Percentiles rank a stretch among this genome's conserved stretches.
phyloP scores from a whole-genome alignment of 2,329 filamentous ascomycete genomes.

The Lachnellula subtilissima region DNA sequence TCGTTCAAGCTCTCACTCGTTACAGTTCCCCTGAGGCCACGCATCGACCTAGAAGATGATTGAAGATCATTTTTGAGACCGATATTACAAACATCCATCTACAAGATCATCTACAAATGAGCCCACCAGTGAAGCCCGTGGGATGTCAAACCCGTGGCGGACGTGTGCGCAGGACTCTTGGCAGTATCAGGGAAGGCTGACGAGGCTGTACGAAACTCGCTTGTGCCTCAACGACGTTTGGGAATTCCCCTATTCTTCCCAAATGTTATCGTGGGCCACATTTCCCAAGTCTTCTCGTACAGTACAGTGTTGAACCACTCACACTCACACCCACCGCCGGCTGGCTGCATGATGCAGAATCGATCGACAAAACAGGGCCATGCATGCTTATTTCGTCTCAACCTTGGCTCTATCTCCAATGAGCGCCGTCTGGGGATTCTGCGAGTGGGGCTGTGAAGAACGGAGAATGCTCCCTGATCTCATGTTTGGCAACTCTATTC shows the following conservation, averaged over 20 bases:
- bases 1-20: background rate
- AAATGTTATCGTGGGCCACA: slow-evolving; percentile 10
- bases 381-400: slow-evolving; percentile 21
- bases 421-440: background rate
- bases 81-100: background rate
- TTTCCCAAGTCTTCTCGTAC: slow-evolving; percentile 22
- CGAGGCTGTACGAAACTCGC: slow-evolving; percentile 36
- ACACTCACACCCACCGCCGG: slow-evolving; percentile 8
- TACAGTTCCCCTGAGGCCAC: background rate
- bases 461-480: background rate
- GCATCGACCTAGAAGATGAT: background rate
- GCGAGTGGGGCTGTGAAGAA: slow-evolving; percentile 1
- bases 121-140: slow-evolving; percentile 12
- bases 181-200: slow-evolving; percentile 21
- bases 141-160: background rate
- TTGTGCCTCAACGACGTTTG: slow-evolving; percentile 36
- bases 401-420: slow-evolving; percentile 13
- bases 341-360: slow-evolving; percentile 18
- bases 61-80: background rate
- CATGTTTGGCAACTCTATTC: slow-evolving; percentile 12
- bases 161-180: slow-evolving; percentile 25
- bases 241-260: slow-evolving; percentile 14
- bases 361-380: slow-evolving; percentile 19
- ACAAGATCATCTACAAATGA: background rate
- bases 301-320: background rate